Evolutionary conservation across 2,329 filamentous ascomycete species (phyloP), one percentile per base, ranked within the genome.

Genomic region (Aschersonia sp.): DNA sequence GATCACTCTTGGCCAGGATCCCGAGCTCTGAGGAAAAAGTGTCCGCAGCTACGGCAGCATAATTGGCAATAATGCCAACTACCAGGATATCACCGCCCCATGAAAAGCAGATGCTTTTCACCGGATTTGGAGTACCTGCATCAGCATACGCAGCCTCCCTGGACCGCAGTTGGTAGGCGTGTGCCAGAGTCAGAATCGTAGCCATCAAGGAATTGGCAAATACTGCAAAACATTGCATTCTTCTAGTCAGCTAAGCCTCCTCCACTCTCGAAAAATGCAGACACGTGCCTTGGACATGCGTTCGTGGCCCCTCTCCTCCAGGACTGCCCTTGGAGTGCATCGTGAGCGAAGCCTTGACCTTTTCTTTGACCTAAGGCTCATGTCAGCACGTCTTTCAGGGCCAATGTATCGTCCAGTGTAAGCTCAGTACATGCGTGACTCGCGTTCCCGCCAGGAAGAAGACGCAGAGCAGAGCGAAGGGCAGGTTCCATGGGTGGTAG

Each of bases 21-120:
- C 92, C 92, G 22, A 98, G 79, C 68, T 98, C 92, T 9, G 88
- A 95, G 49, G 85, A 89, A 62, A 95, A 92, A 0, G 92, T 98
- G 63, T 98, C 92, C 45, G 90, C 87, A 22, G 87, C 81, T 8
- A 94, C 88, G 45, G 87, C 86, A 30, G 88, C 90, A 59, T 98
- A 98, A 67, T 95, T 90, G 41, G 79, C 78, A 54, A 84, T 76
- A 54, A 84, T 81, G 10, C 81, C 81, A 22, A 83, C 59, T 9
- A 82, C 67, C 4, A 83, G 67, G 5, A 83, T 61, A 56, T 83
- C 79, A 37, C 79, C 80, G 45, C 69, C 69, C 76, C 76, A 81
- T 0, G 70, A 64, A 58, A 69, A 82, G 63, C 78, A 82, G 47
- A 73, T 60, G 11, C 68, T 69, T 48, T 71, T 66, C 12, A 60